Base-by-base conservation (phyloP, 169 alveolate genomes). In the Theileria sp. region DNA sequence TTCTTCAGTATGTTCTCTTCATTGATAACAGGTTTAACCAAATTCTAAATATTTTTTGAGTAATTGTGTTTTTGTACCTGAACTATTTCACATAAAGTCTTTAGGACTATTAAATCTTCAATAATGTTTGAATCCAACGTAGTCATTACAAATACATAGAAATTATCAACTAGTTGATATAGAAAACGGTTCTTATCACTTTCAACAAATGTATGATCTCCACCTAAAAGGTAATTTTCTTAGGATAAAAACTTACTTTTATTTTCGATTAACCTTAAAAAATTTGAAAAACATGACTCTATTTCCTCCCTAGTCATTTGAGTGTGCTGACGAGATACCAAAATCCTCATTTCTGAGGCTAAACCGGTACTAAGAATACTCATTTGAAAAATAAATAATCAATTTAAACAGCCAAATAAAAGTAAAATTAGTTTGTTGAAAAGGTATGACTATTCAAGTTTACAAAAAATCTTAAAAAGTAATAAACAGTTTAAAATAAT, bases 171-270 rank as follows among this genome's bases (percentile, higher is more conserved):
- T 0, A 93, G 91, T 67, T 91, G 94, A 67, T 91, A 91, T 15
- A 91, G 89, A 61, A 86, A 91, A n/a, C 94, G 85, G 36, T 82
- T 84, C 44, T 81, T 86, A 58, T 91, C 92, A 44, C 89, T 87
- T 77, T 91, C 94, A 15, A 91, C 90, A 51, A 82, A 91, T 7
- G 94, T 91, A 76, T 87, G 92, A 71, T 91, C 94, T 0, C 87
- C 87, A 26, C 64, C 91, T 85, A 58, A 23, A 17, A 49, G 0
- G 36, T 65, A 15, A 15, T 50, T 21, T 25, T 23, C 9, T 12
- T 19, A 9, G 15, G 12, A 0, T 4, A 4, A 60, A 44, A 54
- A 85, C 87, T 7, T 54, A 85, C 91, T 54, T 49, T 85, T 75
- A 56, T 77, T 79, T 17, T 85, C 87, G 26, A 85, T 65, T 32